These are phyloP conservation scores for Triticum timopheevii DNA, from an alignment of 176 grass and related monocot species.

Conservation along the genomic window DNA sequence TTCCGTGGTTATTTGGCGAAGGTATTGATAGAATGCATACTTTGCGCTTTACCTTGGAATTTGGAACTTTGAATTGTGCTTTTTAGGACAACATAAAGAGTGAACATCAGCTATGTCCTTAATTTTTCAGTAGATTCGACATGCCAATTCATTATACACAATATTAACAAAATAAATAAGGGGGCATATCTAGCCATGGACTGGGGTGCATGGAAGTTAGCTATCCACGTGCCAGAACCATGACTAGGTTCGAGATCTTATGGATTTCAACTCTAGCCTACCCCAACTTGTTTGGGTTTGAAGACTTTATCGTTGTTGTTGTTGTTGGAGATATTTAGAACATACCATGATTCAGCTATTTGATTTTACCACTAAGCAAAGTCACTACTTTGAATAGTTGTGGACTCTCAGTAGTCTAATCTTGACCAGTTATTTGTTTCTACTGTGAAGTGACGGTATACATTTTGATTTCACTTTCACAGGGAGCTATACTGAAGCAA, in stretches of 20 bases:
- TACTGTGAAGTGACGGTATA: not conserved
- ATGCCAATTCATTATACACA: not conserved
- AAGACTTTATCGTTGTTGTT: too few relatives aligned
- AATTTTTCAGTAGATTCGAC: slow-evolving; percentile 6
- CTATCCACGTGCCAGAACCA: too few relatives aligned
- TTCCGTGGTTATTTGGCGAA: slow-evolving; percentile 92
- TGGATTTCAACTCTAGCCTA: too few relatives aligned
- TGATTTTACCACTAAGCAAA: not conserved
- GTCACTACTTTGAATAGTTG: not conserved
- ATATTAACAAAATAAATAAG: not conserved
- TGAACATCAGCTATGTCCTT: not conserved
- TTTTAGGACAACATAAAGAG: slow-evolving; percentile 2
- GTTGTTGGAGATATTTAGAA: not conserved
- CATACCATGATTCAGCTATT: not conserved
- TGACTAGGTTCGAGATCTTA: too few relatives aligned
- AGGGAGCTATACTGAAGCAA: slow-evolving; percentile 94
- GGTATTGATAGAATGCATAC: slow-evolving; percentile 39
- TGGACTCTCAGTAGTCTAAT: not conserved
- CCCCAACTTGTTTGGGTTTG: too few relatives aligned
- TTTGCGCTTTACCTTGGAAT: not conserved
- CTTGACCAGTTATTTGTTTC: slow-evolving; percentile 19
- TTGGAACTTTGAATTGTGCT: not conserved
- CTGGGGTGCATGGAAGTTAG: too few relatives aligned
- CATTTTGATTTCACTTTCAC: slow-evolving; percentile 22
- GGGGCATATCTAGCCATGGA: not conserved